Evolutionary conservation across 2,329 filamentous ascomycete genomes (phyloP).

Genomic region (Colletotrichum ledebouriae): DNA sequence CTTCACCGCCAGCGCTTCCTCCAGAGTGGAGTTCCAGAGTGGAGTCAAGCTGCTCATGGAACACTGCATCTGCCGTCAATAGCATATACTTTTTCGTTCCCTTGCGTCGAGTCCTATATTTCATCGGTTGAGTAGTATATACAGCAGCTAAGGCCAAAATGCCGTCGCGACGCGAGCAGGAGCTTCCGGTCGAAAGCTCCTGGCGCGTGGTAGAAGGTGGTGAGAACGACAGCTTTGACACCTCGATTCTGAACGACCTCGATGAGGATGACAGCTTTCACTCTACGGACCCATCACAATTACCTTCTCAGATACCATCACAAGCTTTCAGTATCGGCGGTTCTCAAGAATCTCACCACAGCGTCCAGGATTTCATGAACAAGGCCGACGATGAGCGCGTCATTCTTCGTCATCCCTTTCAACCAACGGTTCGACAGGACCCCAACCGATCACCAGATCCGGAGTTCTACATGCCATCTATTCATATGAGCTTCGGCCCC

Average conservation of each 20-base stretch:
- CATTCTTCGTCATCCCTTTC: slow-evolving; percentile 68
- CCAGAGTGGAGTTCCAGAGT: slow-evolving; percentile 3
- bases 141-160: slow-evolving; percentile 15
- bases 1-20: slow-evolving; percentile 9
- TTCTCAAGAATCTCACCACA: slow-evolving; percentile 64
- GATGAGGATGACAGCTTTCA: slow-evolving; percentile 56
- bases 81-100: not conserved
- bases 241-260: slow-evolving; percentile 63
- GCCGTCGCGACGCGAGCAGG: slow-evolving; percentile 44
- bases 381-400: slow-evolving; percentile 69
- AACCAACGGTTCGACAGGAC: slow-evolving; percentile 60
- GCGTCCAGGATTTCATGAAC: slow-evolving; percentile 66
- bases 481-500: slow-evolving; percentile 46
- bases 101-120: not conserved
- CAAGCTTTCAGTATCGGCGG: slow-evolving; percentile 56
- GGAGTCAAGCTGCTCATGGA: slow-evolving; percentile 11
- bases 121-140: not conserved
- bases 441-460: slow-evolving; percentile 60
- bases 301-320: slow-evolving; percentile 61
- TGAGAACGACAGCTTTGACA: slow-evolving; percentile 73
- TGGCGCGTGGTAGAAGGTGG: slow-evolving; percentile 72
- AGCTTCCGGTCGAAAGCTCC: slow-evolving; percentile 64
- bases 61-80: not conserved
- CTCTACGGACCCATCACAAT: slow-evolving; percentile 62
- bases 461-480: slow-evolving; percentile 69